A percentile compares a stretch with the other conserved stretches of the same genome.
phyloP scores from a whole-genome alignment of 2,329 filamentous ascomycete species.

The Sporothrix sp. region DNA sequence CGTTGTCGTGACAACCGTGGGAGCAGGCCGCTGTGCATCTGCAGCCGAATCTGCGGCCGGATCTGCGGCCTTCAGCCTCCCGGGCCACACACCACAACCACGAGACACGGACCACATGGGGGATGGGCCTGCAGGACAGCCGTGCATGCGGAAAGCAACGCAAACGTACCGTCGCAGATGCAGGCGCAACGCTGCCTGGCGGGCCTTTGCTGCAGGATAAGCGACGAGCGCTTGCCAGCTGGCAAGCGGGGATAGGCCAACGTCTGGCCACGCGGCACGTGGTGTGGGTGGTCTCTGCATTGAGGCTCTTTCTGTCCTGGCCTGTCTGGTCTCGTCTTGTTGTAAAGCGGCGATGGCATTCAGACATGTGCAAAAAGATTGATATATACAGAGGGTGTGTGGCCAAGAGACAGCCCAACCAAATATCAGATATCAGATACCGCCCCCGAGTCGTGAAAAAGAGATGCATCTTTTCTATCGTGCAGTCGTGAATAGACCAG shows the following conservation, averaged over 20 bases:
- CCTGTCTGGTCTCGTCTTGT: neutral
- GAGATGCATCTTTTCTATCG: too few species aligned
- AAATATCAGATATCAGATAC: neutral
- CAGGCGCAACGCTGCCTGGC: neutral
- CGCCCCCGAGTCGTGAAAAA: neutral
- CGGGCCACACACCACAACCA: too few species aligned
- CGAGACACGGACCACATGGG: too few species aligned
- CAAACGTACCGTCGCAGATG: neutral
- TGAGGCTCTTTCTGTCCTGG: neutral
- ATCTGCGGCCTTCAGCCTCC: slow-evolving; percentile 12
- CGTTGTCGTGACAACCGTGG: slow-evolving; percentile 8
- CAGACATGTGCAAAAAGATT: slow-evolving; percentile 7
- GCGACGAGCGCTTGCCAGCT: slow-evolving; percentile 8
- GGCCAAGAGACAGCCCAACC: neutral
- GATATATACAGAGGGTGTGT: slow-evolving; percentile 5
- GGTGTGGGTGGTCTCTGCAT: neutral
- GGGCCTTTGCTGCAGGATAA: neutral
- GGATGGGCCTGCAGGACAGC: neutral
- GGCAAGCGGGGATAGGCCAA: slow-evolving; percentile 10
- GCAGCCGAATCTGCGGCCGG: slow-evolving; percentile 7
- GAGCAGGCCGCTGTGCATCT: too few species aligned
- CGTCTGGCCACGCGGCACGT: neutral
- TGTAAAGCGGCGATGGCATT: slow-evolving; percentile 17
- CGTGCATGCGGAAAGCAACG: neutral
- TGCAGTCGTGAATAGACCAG: neutral